Conservation (phyloP, 257 asterid genomes). For the Ehretia macrophylla region DNA sequence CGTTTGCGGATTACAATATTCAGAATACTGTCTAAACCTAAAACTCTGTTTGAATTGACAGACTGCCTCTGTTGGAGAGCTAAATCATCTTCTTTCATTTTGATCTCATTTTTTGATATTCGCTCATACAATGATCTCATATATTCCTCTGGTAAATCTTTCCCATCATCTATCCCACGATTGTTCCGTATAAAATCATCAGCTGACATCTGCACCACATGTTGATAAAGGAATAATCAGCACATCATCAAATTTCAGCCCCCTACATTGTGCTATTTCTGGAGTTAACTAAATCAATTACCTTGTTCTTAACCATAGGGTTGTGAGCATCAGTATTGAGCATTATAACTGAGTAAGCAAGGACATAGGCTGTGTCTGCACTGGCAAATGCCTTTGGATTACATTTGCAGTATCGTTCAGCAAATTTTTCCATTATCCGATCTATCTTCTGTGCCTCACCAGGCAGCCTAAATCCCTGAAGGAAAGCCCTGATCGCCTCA, state of each 20-base stretch:
- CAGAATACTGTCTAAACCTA: conserved; percentile 81
- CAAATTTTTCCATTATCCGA: conserved; percentile 95
- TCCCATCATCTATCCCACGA: conserved; percentile 97
- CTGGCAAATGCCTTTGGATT: conserved; percentile 84
- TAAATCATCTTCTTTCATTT: conserved; percentile 91
- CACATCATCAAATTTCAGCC: conserved; percentile 9
- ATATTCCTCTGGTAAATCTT: conserved; percentile 91
- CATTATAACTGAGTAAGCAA: conserved; percentile 93
- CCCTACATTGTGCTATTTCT: conserved; percentile 9
- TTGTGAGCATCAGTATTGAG: conserved; percentile 98
- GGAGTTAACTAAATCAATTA: conserved; percentile 16
- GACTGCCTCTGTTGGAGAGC: conserved; percentile 88
- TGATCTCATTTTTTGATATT: conserved; percentile 86
- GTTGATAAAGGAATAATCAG: conserved; percentile 13
- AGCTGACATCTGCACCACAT: conserved; percentile 79
- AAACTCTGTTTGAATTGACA: conserved; percentile 62
- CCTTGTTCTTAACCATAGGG: conserved; percentile 98
- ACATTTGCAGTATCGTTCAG: conserved; percentile 93
- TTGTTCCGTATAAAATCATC: conserved; percentile 93
- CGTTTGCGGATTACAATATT: conserved; percentile 87
- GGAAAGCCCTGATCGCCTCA: conserved; percentile 86
- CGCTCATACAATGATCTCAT: conserved; percentile 86
- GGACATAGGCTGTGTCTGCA: conserved; percentile 98
- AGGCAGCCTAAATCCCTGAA: conserved; percentile 91
- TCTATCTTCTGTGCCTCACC: conserved; percentile 99